phyloP scores from a whole-genome alignment of 2,329 filamentous ascomycete genomes.

The Chalaropsis ovoidea region DNA sequence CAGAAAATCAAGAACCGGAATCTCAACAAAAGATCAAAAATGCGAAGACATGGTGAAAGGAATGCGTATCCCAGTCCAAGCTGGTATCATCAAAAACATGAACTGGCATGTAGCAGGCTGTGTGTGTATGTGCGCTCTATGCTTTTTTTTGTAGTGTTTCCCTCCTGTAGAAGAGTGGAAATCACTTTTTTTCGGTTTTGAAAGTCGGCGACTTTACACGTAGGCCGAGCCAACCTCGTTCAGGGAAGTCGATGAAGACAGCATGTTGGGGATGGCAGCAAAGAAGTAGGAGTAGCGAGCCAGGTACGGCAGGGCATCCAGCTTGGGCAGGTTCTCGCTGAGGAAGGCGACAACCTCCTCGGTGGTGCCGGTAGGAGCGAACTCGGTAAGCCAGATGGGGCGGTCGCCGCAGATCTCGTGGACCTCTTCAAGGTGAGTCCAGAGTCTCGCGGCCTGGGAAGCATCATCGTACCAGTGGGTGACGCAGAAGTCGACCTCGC shows the following conservation, averaged over 20 bases:
- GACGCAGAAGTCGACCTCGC: constrained; percentile 50
- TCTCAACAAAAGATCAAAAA: constrained; percentile 12
- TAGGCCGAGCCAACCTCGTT: constrained; percentile 43
- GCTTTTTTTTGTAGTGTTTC: not conserved
- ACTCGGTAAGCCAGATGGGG: constrained; percentile 56
- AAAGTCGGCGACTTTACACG: constrained; percentile 30
- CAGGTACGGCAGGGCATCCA: constrained; percentile 44
- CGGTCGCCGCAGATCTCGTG: constrained; percentile 38
- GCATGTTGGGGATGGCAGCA: constrained; percentile 35
- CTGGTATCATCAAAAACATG: constrained; percentile 2
- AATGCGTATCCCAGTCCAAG: not conserved
- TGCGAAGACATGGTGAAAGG: not conserved
- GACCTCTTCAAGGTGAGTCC: constrained; percentile 43
- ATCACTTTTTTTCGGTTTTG: not conserved
- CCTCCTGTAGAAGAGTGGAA: not conserved
- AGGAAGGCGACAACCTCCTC: constrained; percentile 42
- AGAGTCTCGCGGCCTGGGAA: constrained; percentile 42
- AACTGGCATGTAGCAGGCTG: not conserved
- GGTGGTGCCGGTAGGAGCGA: constrained; percentile 42
- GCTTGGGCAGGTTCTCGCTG: constrained; percentile 37
- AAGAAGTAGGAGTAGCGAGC: constrained; percentile 51
- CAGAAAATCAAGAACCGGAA: constrained; percentile 28
- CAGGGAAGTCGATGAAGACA: constrained; percentile 35
- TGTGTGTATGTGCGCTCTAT: not conserved
- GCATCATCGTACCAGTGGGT: constrained; percentile 54